These are phyloP conservation scores for Emergomyces pasteurianus DNA, from an alignment of 2,329 filamentous ascomycete species.

Conservation along the genomic window DNA sequence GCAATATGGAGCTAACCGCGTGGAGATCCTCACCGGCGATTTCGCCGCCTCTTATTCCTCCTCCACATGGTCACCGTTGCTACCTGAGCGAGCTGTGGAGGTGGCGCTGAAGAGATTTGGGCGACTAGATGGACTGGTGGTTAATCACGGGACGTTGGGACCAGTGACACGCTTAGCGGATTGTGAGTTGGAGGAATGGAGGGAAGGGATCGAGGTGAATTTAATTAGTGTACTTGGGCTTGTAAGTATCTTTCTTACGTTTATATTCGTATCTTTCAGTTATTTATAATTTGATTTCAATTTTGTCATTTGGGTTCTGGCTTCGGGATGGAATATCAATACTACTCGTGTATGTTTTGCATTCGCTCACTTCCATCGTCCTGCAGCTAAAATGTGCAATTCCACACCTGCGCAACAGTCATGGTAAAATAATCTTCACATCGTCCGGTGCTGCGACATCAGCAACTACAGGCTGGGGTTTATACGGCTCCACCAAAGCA, in stretches of 20 bases:
- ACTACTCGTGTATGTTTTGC: background rate
- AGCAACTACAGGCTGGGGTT: constrained; percentile 61
- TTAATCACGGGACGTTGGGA: constrained; percentile 79
- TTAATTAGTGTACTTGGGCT: constrained; percentile 73
- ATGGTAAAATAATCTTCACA: constrained; percentile 63
- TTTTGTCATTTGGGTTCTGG: background rate
- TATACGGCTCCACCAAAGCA: constrained; percentile 74
- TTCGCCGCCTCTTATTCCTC: background rate
- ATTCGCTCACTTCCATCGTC: background rate
- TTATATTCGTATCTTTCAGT: no score
- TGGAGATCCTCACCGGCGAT: constrained; percentile 48
- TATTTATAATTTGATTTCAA: background rate
- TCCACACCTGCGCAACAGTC: constrained; percentile 52
- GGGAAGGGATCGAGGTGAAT: constrained; percentile 65
- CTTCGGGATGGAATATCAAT: background rate
- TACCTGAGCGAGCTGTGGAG: constrained; percentile 51
- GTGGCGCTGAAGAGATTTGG: constrained; percentile 55
- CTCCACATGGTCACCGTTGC: constrained; percentile 35
- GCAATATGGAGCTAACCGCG: constrained; percentile 39
- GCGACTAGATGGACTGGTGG: constrained; percentile 64
- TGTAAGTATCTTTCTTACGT: constrained; percentile 38
- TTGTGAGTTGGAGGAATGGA: constrained; percentile 61
- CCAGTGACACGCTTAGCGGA: constrained; percentile 61
- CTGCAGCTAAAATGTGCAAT: constrained; percentile 58
- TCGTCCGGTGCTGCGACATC: constrained; percentile 64